Base-by-base conservation (phyloP, 148 eudicot species). In the Pouteria glomerata region DNA sequence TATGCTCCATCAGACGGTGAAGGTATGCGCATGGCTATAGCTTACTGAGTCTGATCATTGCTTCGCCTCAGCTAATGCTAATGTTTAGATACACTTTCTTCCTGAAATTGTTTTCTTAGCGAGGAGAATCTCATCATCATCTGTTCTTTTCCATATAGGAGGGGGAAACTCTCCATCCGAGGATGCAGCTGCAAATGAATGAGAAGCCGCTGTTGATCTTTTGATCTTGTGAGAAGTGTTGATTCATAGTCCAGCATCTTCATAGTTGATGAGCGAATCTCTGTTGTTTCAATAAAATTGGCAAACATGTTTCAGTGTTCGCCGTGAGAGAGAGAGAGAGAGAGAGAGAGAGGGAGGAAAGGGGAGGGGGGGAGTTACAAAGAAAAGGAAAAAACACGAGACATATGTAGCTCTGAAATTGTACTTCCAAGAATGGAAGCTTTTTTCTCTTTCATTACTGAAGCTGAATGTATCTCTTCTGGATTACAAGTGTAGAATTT, bases 1-100 rank as follows among this genome's bases (percentile, higher is more conserved):
- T 94, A 76, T 81, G 98, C 97, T 24, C 98, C 98, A 73, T 75
- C 97, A 48, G 92, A 78, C 26, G 97, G 90, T 27, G 98, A 91
- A 89, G 96, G 97, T 87, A 84, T 71, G 71, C 47, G n/a, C 27
- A 51, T 24, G 26, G 3, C 21, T 11, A 3, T 39, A 10, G 41
- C 52, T 50, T 6, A 19, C 33, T 69, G 21, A 24, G 8, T 34
- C 34, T 34, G 47, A 16, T 57, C 51, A 14, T 55, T 19, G 23
- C 19, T 44, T 37, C 19, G 33, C 47, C 48, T n/a, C 71, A 34
- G 31, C 41, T 39, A 55, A 24, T 24, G 48, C 47, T 21, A 34
- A 33, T 52, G 48, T 23, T 63, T n/a, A 8, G 45, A 23, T 59
- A 4, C 63, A 59, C 37, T 59, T 65, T 23, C 27, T 30, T 6